These are phyloP conservation scores for Leishmania braziliensis DNA, from an alignment of 208 protist genomes.

Conservation along the genomic window DNA sequence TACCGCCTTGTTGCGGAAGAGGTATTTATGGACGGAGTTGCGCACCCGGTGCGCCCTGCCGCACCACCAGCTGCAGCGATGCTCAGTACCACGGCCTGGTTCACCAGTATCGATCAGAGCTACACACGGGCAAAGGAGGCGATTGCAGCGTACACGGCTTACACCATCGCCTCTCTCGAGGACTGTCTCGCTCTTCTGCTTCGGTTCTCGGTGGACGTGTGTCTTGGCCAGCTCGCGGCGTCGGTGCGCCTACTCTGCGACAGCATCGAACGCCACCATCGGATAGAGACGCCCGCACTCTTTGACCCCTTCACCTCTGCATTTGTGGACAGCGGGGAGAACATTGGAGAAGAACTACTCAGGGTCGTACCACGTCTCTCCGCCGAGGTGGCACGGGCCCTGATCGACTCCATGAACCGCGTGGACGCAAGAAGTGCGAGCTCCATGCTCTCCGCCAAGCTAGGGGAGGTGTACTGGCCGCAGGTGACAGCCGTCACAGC, in stretches of 20 bases:
- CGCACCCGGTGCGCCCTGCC: background rate
- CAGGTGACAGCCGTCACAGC: conserved; percentile 9
- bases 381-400: conserved; percentile 2
- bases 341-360: conserved; percentile 13
- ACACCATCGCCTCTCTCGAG: conserved; percentile 10
- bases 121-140: conserved; percentile 42
- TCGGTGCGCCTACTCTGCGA: conserved; percentile 17
- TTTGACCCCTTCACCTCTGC: background rate
- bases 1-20: conserved; percentile 42
- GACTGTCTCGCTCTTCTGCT: conserved; percentile 33
- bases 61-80: background rate
- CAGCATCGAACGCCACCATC: conserved; percentile 11
- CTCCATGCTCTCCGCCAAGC: background rate
- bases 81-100: conserved; percentile 55
- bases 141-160: conserved; percentile 8
- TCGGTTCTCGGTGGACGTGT: conserved; percentile 26
- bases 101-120: conserved; percentile 59
- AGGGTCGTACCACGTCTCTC: conserved; percentile 10
- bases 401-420: conserved; percentile 6
- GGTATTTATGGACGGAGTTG: conserved; percentile 26
- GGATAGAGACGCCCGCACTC: background rate
- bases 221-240: conserved; percentile 23
- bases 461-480: conserved; percentile 21
- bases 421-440: background rate
- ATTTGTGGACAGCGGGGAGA: too few species aligned